Percentiles rank a stretch among this genome's conserved stretches.
Conservation (phyloP, 2,329 filamentous ascomycete species). For the Whalleya microplaca region DNA sequence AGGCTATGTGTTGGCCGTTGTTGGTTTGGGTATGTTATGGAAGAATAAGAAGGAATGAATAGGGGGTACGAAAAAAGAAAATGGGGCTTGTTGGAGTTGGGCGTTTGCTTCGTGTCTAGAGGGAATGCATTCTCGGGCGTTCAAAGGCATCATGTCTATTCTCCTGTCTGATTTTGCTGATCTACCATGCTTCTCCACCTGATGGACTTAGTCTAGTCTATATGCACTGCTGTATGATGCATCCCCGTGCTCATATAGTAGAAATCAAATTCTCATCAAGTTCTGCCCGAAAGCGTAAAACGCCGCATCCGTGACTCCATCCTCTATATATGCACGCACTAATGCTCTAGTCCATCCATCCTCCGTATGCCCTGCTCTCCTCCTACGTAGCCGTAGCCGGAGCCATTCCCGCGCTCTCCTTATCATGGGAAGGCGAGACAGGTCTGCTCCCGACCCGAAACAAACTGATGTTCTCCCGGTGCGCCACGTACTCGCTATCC, state of each 20-base stretch:
- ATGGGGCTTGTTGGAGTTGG: neutral
- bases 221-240: neutral
- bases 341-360: no score
- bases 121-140: neutral
- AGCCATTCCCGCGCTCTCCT: constrained; percentile 22
- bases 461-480: constrained; percentile 86
- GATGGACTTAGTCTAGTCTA: neutral
- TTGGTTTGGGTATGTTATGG: neutral
- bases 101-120: neutral
- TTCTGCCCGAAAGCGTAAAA: neutral
- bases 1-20: neutral
- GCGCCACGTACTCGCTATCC: constrained; percentile 90
- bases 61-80: neutral
- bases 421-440: constrained; percentile 48
- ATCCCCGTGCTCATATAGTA: neutral
- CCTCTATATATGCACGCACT: neutral
- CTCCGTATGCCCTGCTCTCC: constrained; percentile 11
- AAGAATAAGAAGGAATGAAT: neutral
- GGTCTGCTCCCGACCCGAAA: constrained; percentile 60
- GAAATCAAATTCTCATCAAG: neutral
- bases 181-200: neutral
- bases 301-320: constrained; percentile 1
- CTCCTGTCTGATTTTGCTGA: neutral
- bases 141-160: neutral
- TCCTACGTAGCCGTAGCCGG: constrained; percentile 29